phyloP scores from a whole-genome alignment of 805 yeast genomes.

The Lipomyces anomalus region DNA sequence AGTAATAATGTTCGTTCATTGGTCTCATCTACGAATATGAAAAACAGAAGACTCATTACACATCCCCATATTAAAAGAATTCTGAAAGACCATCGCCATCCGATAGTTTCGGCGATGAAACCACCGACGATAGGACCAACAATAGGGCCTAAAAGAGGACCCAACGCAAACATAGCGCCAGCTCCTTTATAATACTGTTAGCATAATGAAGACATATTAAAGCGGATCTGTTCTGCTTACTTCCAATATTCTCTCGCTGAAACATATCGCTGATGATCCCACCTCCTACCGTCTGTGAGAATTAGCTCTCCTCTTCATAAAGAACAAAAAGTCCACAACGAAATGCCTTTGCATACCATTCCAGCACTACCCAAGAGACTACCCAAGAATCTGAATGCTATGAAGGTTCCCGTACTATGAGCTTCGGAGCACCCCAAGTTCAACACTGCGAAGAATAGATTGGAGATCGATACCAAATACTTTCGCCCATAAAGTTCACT shows the following conservation, averaged over 20 bases:
- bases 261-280: slow-evolving; percentile 23
- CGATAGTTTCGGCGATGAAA: slow-evolving; percentile 49
- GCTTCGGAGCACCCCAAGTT: slow-evolving; percentile 23
- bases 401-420: slow-evolving; percentile 9
- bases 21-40: slow-evolving; percentile 65
- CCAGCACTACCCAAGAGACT: slow-evolving; percentile 23
- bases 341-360: too few relatives aligned
- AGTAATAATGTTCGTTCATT: slow-evolving; percentile 70
- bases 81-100: slow-evolving; percentile 75
- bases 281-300: too few relatives aligned
- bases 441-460: slow-evolving; percentile 9
- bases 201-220: too few relatives aligned
- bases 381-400: slow-evolving; percentile 15
- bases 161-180: slow-evolving; percentile 13
- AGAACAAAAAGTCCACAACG: too few relatives aligned
- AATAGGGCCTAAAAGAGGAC: slow-evolving; percentile 41
- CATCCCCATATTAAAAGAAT: slow-evolving; percentile 34
- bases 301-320: too few relatives aligned
- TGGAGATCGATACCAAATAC: slow-evolving; percentile 14
- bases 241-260: slow-evolving; percentile 11
- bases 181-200: too few relatives aligned
- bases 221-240: too few relatives aligned
- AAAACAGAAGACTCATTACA: slow-evolving; percentile 13
- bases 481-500: slow-evolving; percentile 22
- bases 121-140: slow-evolving; percentile 59